Percentiles rank a stretch among this genome's conserved stretches.
Conservation (phyloP, 805 yeast genomes). For the Barnettozyma californica region DNA sequence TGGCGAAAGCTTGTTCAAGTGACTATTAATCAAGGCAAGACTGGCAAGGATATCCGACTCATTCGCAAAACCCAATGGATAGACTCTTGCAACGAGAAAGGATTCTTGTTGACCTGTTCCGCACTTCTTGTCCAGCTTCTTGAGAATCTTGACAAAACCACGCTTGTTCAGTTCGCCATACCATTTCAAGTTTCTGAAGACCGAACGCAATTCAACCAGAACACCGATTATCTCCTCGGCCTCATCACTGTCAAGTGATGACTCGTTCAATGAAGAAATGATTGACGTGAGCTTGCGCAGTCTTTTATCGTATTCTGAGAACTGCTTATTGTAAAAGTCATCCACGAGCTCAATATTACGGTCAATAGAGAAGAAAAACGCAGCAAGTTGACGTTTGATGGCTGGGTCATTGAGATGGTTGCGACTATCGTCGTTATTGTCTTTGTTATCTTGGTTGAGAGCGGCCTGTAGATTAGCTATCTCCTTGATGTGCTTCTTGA, state of each 20-base stretch:
- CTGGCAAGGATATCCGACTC: conserved; percentile 52
- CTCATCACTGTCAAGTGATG: conserved; percentile 39
- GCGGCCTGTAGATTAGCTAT: conserved; percentile 42
- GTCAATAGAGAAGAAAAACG: conserved; percentile 74
- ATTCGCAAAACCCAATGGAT: conserved; percentile 73
- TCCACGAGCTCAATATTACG: conserved; percentile 79
- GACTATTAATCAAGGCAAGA: conserved; percentile 46
- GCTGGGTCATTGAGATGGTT: conserved; percentile 32
- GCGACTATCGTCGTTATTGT: not conserved
- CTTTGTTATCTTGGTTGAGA: conserved; percentile 16
- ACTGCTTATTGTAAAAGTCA: conserved; percentile 68
- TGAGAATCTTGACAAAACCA: conserved; percentile 83
- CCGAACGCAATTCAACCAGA: conserved; percentile 68
- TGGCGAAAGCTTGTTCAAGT: conserved; percentile 49
- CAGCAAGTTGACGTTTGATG: conserved; percentile 45
- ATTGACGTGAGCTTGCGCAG: conserved; percentile 42
- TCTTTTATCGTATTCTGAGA: conserved; percentile 68
- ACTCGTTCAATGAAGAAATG: conserved; percentile 11
- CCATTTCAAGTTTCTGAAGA: conserved; percentile 84
- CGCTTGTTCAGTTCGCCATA: conserved; percentile 88
- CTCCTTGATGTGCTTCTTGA: conserved; percentile 74
- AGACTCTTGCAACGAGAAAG: conserved; percentile 62
- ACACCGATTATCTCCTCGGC: conserved; percentile 59
- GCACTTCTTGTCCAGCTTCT: conserved; percentile 82
- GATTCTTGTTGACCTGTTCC: conserved; percentile 52